Percentiles rank a stretch among this genome's conserved stretches.
Conservation (phyloP, 1,139 yeast species). For the Pichia sp. region DNA sequence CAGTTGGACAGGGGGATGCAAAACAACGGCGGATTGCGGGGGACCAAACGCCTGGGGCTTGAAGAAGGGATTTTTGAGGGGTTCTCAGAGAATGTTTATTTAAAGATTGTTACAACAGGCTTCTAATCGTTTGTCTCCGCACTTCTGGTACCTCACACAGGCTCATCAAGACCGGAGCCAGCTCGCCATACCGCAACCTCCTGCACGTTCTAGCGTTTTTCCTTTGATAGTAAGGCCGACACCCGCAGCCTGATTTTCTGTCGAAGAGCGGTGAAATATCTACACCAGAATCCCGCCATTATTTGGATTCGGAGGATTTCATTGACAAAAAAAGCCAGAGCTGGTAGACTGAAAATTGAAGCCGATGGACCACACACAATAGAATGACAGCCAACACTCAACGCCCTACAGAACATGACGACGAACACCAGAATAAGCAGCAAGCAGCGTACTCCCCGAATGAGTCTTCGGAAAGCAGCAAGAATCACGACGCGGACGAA, state of each 20-base stretch:
- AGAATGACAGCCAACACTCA: not conserved
- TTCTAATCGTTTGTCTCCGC: too few relatives aligned
- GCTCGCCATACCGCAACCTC: constrained; percentile 57
- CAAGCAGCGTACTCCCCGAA: not conserved
- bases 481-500: not conserved
- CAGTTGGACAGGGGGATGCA: too few relatives aligned
- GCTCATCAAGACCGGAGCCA: too few relatives aligned
- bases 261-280: too few relatives aligned
- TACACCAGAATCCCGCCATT: too few relatives aligned
- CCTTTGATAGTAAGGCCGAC: constrained; percentile 81
- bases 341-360: not conserved
- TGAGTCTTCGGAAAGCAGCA: not conserved
- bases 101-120: too few relatives aligned
- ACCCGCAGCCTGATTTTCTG: constrained; percentile 94
- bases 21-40: too few relatives aligned
- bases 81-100: too few relatives aligned
- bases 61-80: too few relatives aligned
- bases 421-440: not conserved
- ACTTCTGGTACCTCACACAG: too few relatives aligned
- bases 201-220: constrained; percentile 83
- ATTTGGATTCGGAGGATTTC: too few relatives aligned
- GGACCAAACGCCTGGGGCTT: too few relatives aligned
- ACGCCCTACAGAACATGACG: not conserved
- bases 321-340: not conserved
- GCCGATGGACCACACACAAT: not conserved